phyloP scores from a whole-genome alignment of 352 stramenopile species.

The Blastocystis sp. region DNA sequence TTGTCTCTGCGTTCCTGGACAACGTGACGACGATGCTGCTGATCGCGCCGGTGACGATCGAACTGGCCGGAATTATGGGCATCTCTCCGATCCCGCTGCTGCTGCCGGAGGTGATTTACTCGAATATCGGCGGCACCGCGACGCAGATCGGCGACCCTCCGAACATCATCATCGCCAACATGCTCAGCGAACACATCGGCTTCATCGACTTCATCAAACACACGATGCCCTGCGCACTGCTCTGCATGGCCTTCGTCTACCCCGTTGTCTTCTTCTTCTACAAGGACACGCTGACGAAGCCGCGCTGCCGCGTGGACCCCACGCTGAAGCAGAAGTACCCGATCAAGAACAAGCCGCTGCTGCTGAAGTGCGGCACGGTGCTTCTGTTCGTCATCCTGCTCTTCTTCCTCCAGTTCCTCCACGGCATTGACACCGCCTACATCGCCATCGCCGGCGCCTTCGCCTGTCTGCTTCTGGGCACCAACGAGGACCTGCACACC shows the following conservation, averaged over 20 bases:
- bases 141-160: conserved; percentile 64
- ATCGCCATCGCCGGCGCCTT: conserved; percentile 63
- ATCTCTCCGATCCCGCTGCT: conserved; percentile 64
- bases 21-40: conserved; percentile 66
- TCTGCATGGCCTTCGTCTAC: conserved; percentile 61
- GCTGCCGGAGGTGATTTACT: conserved; percentile 63
- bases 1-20: conserved; percentile 64
- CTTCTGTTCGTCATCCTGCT: conserved; percentile 62
- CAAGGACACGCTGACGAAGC: conserved; percentile 60
- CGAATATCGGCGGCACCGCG: conserved; percentile 63
- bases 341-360: conserved; percentile 62
- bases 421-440: conserved; percentile 65
- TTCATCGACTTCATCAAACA: conserved; percentile 66
- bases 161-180: conserved; percentile 66
- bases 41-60: conserved; percentile 65
- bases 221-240: conserved; percentile 58
- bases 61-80: conserved; percentile 63
- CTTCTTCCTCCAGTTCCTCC: conserved; percentile 65
- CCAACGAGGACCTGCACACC: conserved; percentile 64
- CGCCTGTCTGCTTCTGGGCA: conserved; percentile 62
- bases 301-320: conserved; percentile 58
- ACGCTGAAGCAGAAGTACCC: conserved; percentile 61
- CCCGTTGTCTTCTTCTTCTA: conserved; percentile 60
- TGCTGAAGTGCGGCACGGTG: conserved; percentile 58
- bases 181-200: conserved; percentile 62